Conservation (phyloP, 2,329 filamentous ascomycete species). For the Venturia nashicola region DNA sequence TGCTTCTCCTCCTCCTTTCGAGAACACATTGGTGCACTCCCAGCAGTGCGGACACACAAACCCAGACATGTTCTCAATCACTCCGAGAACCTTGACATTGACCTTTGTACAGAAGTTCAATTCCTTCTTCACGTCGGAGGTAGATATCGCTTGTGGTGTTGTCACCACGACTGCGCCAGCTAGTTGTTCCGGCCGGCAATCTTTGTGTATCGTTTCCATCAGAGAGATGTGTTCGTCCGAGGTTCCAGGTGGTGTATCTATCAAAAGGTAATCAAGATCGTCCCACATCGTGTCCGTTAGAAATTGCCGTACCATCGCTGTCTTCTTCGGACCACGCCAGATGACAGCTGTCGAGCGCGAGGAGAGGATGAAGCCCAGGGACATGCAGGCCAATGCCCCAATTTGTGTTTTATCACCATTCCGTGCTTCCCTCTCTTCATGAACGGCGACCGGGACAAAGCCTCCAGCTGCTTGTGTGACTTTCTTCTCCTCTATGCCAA, state of each 20-base stretch:
- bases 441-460: constrained; percentile 82
- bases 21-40: constrained; percentile 90
- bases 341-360: constrained; percentile 83
- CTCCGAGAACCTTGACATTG: constrained; percentile 65
- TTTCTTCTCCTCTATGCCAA: constrained; percentile 78
- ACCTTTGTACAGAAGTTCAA: constrained; percentile 88
- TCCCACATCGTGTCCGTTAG: constrained; percentile 62
- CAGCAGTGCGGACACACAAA: constrained; percentile 67
- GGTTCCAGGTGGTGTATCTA: constrained; percentile 93
- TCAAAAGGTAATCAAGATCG: constrained; percentile 71
- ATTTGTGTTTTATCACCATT: constrained; percentile 17
- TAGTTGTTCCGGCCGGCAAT: constrained; percentile 48
- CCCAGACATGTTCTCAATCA: constrained; percentile 94
- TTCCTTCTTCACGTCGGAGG: constrained; percentile 88
- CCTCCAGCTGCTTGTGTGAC: constrained; percentile 85
- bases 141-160: constrained; percentile 87
- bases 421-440: constrained; percentile 37
- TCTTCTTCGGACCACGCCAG: constrained; percentile 97
- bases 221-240: constrained; percentile 84
- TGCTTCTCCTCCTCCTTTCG: constrained; percentile 73
- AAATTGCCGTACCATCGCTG: constrained; percentile 96
- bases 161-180: constrained; percentile 89
- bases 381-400: constrained; percentile 72
- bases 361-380: constrained; percentile 77
- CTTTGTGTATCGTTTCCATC: constrained; percentile 40